A percentile compares a stretch with the other conserved stretches of the same genome.
Conservation (phyloP, 305 asterid species). For the Coffea humblotiana region DNA sequence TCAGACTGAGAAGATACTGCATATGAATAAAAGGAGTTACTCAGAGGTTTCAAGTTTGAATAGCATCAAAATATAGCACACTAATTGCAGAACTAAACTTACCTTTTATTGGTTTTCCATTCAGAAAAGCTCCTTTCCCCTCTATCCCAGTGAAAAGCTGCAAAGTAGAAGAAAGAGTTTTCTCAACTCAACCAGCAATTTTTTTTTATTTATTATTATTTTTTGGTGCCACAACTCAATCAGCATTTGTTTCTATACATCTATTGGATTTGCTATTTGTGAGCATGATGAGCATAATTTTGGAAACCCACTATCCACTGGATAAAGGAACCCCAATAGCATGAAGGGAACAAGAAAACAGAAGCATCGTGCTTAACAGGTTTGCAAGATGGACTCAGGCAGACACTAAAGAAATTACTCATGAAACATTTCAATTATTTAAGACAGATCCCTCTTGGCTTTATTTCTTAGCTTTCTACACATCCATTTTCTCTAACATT, state of each 20-base stretch:
- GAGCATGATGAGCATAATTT: neutral
- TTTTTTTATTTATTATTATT: too few species aligned
- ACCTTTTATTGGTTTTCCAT: conserved; percentile 89
- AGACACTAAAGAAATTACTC: neutral
- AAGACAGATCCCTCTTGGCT: neutral
- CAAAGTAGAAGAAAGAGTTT: conserved; percentile 24
- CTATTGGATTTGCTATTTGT: neutral
- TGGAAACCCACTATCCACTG: neutral
- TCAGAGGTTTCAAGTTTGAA: conserved; percentile 4
- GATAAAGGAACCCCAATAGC: neutral
- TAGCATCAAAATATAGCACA: conserved; percentile 11
- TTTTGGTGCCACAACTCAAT: too few species aligned
- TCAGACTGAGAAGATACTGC: conserved; percentile 89
- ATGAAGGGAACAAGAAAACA: neutral
- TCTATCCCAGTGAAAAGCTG: conserved; percentile 84
- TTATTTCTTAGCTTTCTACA: neutral
- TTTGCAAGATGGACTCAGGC: neutral
- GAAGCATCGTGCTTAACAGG: neutral
- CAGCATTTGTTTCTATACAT: neutral
- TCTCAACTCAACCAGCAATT: conserved; percentile 1
- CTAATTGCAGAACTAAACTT: conserved; percentile 19
- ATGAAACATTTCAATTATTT: neutral
- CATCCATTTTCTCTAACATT: too few species aligned
- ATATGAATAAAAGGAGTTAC: conserved; percentile 14
- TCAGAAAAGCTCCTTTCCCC: conserved; percentile 85